Base-by-base conservation (phyloP, 148 eudicot species). In the Silene uniflora region DNA sequence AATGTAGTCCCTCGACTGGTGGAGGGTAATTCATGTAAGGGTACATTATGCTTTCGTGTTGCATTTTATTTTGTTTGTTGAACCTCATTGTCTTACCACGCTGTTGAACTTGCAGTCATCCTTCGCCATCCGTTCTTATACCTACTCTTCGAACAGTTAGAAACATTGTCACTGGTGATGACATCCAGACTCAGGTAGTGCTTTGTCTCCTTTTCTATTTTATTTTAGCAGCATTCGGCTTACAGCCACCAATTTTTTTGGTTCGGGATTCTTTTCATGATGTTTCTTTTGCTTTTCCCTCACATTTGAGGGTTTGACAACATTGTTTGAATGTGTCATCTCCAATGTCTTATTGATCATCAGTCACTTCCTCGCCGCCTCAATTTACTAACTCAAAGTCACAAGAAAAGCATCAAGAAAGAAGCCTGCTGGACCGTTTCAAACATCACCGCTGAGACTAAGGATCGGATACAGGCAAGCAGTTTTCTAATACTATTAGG, bases 371-470 rank as follows among this genome's bases (percentile, higher is more conserved):
- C 89, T 69, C 82, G 88, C 76, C 87, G 90, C 71, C 81, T 87
- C 70, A 86, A 82, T 82, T 83, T 92, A 80, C 69, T 92, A 84
- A 79, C 89, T 16, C 83, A 81, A 73, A 85, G 79, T 80, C 58
- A 81, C 81, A 90, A 90, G 84, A 92, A 89, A 81, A 92, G 90
- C 80, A 90, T 92, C 60, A 92, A 92, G 79, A 92, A 90, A 84
- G 92, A 92, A 84, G 95, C 97, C 81, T 92, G 97, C 75, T 92
- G 97, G 97, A 90, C 93, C 62, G 87, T 92, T 78, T 92, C 97
- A 65, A 92, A 92, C 79, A 87, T 92, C 79, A 92, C 93, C 21
- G 97, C 97, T 44, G 97, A 95, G 72, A 92, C 88, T 62, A 90
- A 81, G 76, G 93, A 89, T 46, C 98, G 90, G 83, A 90, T 92